Base-by-base conservation (phyloP, 1,139 yeast genomes). In the Pichia sp. region DNA sequence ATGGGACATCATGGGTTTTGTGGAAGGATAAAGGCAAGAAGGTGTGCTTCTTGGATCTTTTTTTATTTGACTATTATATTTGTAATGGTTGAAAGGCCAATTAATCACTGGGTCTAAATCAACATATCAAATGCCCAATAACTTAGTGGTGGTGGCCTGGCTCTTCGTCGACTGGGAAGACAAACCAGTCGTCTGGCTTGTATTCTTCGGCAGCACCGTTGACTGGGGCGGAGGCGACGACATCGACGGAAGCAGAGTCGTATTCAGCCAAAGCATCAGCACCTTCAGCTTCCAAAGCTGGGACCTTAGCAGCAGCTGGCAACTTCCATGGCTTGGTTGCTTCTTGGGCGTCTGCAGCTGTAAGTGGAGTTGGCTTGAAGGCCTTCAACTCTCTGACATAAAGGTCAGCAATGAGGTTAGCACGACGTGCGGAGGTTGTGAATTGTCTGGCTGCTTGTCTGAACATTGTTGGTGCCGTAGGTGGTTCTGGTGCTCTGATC, bases 351-450 rank as follows among this genome's bases (percentile, higher is more conserved):
- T 88, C 95, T 65, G 81, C 75, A 60, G 87, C 82, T 55, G 89
- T 75, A 60, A 85, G 70, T 60, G 92, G 84, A 61, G 85, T 80
- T 70, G 96, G 92, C 80, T 91, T 89, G 83, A 87, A 90, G 59
- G 84, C 83, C 78, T 85, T 88, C 75, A 93, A 79, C 74, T 90
- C 95, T 74, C 81, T 85, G 69, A 92, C 76, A 78, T 92, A 93
- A 65, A 92, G 81, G 64, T 92, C 97, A 72, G 90, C 83, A 69
- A 92, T 75, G 71, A 87, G 79, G 77, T 90, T 72, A 53, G 65
- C 61, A 68, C 75, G 72, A 51, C 67, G 66, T 56, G 71, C 64
- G 38, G 69, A 60, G 46, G 70, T 64, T 45, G 75, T 66, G 67
- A 73, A 72, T 55, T 68, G 66, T 70, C 76, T 73, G 58, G 63